These are phyloP conservation scores for Prunus campanulata DNA, from an alignment of 306 rosid genomes.

Conservation along the genomic window DNA sequence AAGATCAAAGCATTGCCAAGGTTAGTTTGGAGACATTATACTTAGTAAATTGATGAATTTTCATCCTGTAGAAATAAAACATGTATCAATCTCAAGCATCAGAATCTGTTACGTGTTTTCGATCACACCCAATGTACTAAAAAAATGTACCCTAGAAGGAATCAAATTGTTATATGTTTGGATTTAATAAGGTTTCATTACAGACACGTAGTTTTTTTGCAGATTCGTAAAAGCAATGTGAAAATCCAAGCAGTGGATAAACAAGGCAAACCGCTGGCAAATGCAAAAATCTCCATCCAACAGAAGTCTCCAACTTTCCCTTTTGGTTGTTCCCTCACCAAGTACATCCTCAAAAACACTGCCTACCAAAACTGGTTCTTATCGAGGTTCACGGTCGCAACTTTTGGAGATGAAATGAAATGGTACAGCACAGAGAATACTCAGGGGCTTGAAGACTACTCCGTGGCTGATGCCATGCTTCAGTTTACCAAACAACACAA, in stretches of 20 bases:
- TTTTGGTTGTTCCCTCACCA: slow-evolving; percentile 57
- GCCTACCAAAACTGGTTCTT: slow-evolving; percentile 63
- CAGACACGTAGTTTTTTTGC: neutral
- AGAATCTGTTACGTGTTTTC: neutral
- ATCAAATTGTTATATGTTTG: too few relatives aligned
- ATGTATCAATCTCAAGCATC: too few relatives aligned
- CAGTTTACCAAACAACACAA: slow-evolving; percentile 35
- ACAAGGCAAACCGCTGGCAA: slow-evolving; percentile 46
- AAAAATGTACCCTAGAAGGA: too few relatives aligned
- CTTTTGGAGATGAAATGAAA: slow-evolving; percentile 75
- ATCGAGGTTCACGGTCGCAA: slow-evolving; percentile 52
- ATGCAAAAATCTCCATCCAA: slow-evolving; percentile 38
- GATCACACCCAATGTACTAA: neutral
- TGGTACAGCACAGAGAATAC: slow-evolving; percentile 56
- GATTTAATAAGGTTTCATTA: too few relatives aligned
- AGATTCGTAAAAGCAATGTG: slow-evolving; percentile 57
- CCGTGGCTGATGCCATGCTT: slow-evolving; percentile 51
- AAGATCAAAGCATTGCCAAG: slow-evolving; percentile 45
- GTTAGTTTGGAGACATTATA: slow-evolving; percentile 13
- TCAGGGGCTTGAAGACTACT: slow-evolving; percentile 45
- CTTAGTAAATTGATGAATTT: too few relatives aligned
- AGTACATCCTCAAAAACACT: slow-evolving; percentile 38
- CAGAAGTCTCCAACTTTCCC: slow-evolving; percentile 39
- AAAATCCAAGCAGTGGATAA: slow-evolving; percentile 39
- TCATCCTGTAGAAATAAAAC: too few relatives aligned